These are phyloP conservation scores for Meyerozyma smithsonii DNA, from an alignment of 1,139 yeast genomes.

Conservation along the genomic window DNA sequence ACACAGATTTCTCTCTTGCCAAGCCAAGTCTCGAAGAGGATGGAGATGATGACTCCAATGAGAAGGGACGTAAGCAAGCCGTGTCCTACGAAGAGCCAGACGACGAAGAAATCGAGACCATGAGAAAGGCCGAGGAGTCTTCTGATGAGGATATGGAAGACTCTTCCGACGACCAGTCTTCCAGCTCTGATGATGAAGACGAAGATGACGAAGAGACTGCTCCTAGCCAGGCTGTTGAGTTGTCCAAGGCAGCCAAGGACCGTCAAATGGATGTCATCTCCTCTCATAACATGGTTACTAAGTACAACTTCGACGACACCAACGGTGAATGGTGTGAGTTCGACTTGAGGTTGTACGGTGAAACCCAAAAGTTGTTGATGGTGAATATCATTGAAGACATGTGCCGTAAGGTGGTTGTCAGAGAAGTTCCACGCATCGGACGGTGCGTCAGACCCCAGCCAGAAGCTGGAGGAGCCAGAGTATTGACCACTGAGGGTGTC, in stretches of 20 bases:
- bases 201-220: slow-evolving; percentile 35
- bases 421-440: slow-evolving; percentile 88
- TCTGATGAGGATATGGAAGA: slow-evolving; percentile 12
- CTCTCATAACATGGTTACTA: slow-evolving; percentile 65
- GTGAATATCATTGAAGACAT: slow-evolving; percentile 92
- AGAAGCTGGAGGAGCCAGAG: slow-evolving; percentile 55
- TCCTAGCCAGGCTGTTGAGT: slow-evolving; percentile 29
- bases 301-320: slow-evolving; percentile 85
- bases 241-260: slow-evolving; percentile 65
- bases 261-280: slow-evolving; percentile 82
- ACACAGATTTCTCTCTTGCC: slow-evolving; percentile 39
- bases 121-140: slow-evolving; percentile 63
- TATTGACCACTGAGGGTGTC: slow-evolving; percentile 94
- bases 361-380: slow-evolving; percentile 91
- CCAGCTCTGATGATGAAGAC: slow-evolving; percentile 5
- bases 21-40: slow-evolving; percentile 24
- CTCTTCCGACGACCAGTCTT: slow-evolving; percentile 4
- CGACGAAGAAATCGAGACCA: slow-evolving; percentile 84
- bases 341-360: slow-evolving; percentile 76
- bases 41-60: slow-evolving; percentile 60
- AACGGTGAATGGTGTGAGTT: slow-evolving; percentile 92
- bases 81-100: slow-evolving; percentile 94
- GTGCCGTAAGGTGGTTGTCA: slow-evolving; percentile 85
- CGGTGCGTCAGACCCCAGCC: slow-evolving; percentile 86
- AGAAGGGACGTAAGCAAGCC: slow-evolving; percentile 69